Base-by-base conservation (phyloP, 306 rosid species). In the Crataegus laevigata region DNA sequence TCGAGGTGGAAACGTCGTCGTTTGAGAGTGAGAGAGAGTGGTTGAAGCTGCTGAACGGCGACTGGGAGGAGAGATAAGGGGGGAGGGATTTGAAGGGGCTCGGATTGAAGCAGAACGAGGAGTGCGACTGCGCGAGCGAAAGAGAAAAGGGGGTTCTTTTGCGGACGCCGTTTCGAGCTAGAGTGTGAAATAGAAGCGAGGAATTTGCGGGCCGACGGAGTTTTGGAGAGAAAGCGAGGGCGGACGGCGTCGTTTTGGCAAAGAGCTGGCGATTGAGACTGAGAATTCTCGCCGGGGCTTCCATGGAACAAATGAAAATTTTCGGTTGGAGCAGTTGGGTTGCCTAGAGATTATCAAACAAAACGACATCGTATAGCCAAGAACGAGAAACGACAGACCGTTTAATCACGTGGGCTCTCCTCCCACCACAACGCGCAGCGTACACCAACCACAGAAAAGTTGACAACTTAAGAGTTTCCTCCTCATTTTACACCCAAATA, bases 241-340 rank as follows among this genome's bases (percentile, higher is more conserved):
- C 70, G 11, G 58, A 71, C 38, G 77, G 75, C 32, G 64, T 74
- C 55, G 85, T 18, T 85, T 74, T 88, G 57, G 42, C 50, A 75
- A 85, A 30, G 47, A 94, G 22, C 68, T 59, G 84, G 72, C 84
- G 90, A 66, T 57, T 72, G 43, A 91, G 63, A 75, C 82, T 77
- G 74, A 81, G 82, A 3, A 81, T 21, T 81, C 82, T 82, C 30
- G 78, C 75, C 8, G 84, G 83, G 69, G 88, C 85, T 72, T 91
- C 93, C 94, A 91, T 91, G 76, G 86, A 29, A 57, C 76, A 68
- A 68, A 28, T 38, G 54, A 50, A 17, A 47, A 15, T 0, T 47
- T 47, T 50, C 54, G 21, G 54, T 50, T 17, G 54, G 8, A 50
- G 21, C 6, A 4, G 26, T 38, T 71, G 22, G 30, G n/a, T 17